phyloP scores from a whole-genome alignment of 2,329 filamentous ascomycete species.

The Fusarium subglutinans region DNA sequence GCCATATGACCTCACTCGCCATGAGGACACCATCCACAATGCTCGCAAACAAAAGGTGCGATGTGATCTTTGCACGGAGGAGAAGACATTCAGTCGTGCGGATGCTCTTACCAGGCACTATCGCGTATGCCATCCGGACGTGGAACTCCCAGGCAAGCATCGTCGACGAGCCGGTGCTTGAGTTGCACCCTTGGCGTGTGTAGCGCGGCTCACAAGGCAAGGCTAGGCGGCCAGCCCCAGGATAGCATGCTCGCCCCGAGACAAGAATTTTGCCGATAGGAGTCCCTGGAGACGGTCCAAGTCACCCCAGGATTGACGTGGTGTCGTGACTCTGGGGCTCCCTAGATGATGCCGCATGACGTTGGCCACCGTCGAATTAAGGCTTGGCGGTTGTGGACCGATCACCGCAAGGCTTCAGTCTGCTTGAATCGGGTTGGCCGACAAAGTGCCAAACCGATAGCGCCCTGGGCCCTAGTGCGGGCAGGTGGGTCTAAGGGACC shows the following conservation, averaged over 20 bases:
- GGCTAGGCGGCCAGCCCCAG: background rate
- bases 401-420: slow-evolving; percentile 24
- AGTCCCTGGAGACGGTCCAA: background rate
- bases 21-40: slow-evolving; percentile 98
- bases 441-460: slow-evolving; percentile 16
- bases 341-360: slow-evolving; percentile 44
- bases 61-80: slow-evolving; percentile 91
- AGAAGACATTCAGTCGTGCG: slow-evolving; percentile 96
- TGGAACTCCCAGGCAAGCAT: slow-evolving; percentile 33
- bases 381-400: slow-evolving; percentile 34
- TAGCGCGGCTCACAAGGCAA: background rate
- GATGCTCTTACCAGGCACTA: slow-evolving; percentile 95
- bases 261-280: background rate
- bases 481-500: slow-evolving; percentile 44
- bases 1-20: slow-evolving; percentile 94
- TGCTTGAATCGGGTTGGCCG: slow-evolving; percentile 27
- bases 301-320: background rate
- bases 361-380: slow-evolving; percentile 33
- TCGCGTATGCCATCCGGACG: slow-evolving; percentile 83
- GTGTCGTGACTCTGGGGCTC: slow-evolving; percentile 5
- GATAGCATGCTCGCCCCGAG: background rate
- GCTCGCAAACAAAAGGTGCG: slow-evolving; percentile 92
- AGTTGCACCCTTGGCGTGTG: background rate
- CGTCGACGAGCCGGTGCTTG: slow-evolving; percentile 30
- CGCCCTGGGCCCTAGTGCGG: slow-evolving; percentile 9